Evolutionary conservation across 257 asterid genomes (phyloP).

Genomic region (Osmanthus fragrans): DNA sequence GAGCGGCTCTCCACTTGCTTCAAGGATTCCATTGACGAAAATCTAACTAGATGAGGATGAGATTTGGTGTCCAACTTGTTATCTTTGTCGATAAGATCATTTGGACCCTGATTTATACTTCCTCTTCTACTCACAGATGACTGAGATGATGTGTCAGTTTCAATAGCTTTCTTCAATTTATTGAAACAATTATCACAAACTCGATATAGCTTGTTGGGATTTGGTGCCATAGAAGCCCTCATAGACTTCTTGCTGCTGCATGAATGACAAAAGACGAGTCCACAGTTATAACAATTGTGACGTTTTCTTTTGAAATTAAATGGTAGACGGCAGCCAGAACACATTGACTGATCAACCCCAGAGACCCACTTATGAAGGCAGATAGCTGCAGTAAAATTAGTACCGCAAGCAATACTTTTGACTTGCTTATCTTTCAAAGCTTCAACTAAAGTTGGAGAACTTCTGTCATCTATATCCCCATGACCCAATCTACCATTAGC

Average conservation of each 20-base stretch:
- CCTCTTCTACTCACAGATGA: constrained; percentile 64
- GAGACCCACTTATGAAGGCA: constrained; percentile 97
- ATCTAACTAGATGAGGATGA: constrained; percentile 77
- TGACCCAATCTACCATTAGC: constrained; percentile 95
- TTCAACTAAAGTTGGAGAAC: constrained; percentile 78
- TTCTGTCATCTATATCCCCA: constrained; percentile 81
- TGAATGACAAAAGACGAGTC: constrained; percentile 88
- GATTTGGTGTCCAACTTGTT: constrained; percentile 67
- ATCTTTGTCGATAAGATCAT: constrained; percentile 59
- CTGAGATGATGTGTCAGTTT: constrained; percentile 57
- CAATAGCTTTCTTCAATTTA: constrained; percentile 72
- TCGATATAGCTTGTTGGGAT: constrained; percentile 84
- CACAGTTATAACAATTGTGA: constrained; percentile 95
- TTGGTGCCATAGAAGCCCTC: constrained; percentile 93
- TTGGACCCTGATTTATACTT: constrained; percentile 53
- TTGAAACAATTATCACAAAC: constrained; percentile 79
- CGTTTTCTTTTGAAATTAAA: constrained; percentile 93
- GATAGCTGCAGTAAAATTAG: constrained; percentile 78
- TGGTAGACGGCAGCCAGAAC: constrained; percentile 91
- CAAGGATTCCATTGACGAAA: constrained; percentile 80
- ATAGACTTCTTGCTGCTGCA: constrained; percentile 91
- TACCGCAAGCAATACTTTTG: constrained; percentile 88
- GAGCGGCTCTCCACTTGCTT: constrained; percentile 72
- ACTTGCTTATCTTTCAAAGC: constrained; percentile 91
- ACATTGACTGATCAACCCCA: constrained; percentile 92